Base-by-base conservation (phyloP, 345 rosid species). In the Acer saccharum region DNA sequence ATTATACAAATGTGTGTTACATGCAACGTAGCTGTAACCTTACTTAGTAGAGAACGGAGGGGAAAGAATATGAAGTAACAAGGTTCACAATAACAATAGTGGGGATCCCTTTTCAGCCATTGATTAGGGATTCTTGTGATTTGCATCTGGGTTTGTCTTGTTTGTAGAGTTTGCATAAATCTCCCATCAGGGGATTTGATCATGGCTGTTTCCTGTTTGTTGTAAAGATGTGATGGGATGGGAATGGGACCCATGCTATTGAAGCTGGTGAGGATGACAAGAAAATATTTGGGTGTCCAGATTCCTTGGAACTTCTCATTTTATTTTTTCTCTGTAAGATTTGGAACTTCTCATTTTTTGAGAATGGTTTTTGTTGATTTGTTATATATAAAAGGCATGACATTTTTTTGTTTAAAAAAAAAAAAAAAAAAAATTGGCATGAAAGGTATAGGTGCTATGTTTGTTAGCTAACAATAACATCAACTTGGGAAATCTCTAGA, bases 171-270 rank as follows among this genome's bases (percentile, higher is more conserved):
- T 64, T 48, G 2, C 63, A 29, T 74, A 10, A 74, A 48, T 48
- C 25, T 48, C 63, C 46, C 62, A 74, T 74, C 77, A 65, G 29
- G 7, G 70, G 70, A 65, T 46, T 74, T 74, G 58, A 54, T 16
- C 12, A 11, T 65, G 52, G 12, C 5, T 43, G 46, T 9, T 43
- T 1, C 0, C 46, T 54, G 65, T 23, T 65, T 66, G 39, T 62
- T 44, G 25, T 48, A 57, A 8, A 13, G 76, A 73, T n/a, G 66
- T 12, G 18, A 54, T 41, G 20, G 18, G 18, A 54, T 41, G 20
- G 18, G 7, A 8, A 6, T 58, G 43, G 76, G 32, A 14, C 43
- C 44, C 21, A 9, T 3, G 10, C 4, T 35, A 7, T 57, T 62
- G 9, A 11, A 25, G 39, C 23, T 14, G 68, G 16, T 11, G 27